phyloP scores from a whole-genome alignment of 2,329 filamentous ascomycete genomes.

The Aspergillus hiratsukae region DNA sequence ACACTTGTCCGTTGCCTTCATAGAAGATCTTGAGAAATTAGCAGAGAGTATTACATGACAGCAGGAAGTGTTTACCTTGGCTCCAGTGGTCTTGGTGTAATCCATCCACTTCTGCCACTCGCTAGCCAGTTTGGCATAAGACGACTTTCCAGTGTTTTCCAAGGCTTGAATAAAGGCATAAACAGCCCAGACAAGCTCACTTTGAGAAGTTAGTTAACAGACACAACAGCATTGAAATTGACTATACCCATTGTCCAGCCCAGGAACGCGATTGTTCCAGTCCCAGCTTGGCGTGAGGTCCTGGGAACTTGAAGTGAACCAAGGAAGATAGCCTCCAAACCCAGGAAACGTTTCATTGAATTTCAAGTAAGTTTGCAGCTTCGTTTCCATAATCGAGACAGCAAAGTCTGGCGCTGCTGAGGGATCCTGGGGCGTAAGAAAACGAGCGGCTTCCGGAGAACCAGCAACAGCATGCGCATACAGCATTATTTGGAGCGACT shows the following conservation, averaged over 20 bases:
- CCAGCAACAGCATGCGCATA: constrained; percentile 41
- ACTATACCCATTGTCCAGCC: neutral
- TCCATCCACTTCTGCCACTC: constrained; percentile 41
- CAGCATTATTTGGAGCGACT: constrained; percentile 37
- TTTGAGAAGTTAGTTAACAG: neutral
- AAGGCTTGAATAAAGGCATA: neutral
- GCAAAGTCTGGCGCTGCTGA: constrained; percentile 21
- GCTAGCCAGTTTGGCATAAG: constrained; percentile 27
- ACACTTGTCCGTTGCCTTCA: constrained; percentile 35
- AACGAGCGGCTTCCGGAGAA: constrained; percentile 35
- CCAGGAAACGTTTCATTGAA: neutral
- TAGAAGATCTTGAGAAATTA: constrained; percentile 31
- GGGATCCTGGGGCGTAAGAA: constrained; percentile 34
- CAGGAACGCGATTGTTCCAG: neutral
- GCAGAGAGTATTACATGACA: neutral
- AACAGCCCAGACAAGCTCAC: neutral
- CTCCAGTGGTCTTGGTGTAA: constrained; percentile 36
- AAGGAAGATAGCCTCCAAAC: neutral
- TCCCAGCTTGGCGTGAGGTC: neutral
- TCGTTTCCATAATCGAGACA: neutral
- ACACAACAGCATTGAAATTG: neutral
- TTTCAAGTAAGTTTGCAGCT: neutral
- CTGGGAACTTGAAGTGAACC: neutral
- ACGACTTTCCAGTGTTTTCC: constrained; percentile 21
- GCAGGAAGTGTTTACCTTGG: constrained; percentile 16